phyloP scores from a whole-genome alignment of 176 grass and related monocot species.

The Saccharum officinarum region DNA sequence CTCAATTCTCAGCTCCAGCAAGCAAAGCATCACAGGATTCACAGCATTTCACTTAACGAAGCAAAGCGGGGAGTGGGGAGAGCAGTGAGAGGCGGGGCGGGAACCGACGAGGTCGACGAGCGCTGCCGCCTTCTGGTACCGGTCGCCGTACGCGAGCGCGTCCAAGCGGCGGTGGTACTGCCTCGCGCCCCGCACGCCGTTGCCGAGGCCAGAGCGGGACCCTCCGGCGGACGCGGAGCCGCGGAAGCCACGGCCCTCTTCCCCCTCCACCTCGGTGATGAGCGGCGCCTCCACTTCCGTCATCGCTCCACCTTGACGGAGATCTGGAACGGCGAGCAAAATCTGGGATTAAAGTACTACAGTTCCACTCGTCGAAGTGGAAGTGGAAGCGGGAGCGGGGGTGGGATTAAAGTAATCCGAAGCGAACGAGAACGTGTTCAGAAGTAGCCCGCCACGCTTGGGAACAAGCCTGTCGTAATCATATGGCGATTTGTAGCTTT shows the following conservation, averaged over 20 bases:
- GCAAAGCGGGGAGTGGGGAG: neutral
- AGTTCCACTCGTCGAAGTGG: neutral
- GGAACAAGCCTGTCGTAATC: slow-evolving; percentile 12
- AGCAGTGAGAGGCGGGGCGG: neutral
- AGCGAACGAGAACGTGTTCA: neutral
- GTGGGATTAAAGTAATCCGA: slow-evolving; percentile 5
- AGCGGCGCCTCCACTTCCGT: slow-evolving; percentile 53
- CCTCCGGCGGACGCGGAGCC: slow-evolving; percentile 11
- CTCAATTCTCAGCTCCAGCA: neutral
- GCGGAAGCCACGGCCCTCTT: neutral
- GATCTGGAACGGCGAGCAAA: slow-evolving; percentile 31
- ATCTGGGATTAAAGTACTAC: neutral
- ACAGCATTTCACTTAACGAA: neutral
- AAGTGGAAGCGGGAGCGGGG: neutral
- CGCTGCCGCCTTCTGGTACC: slow-evolving; percentile 96
- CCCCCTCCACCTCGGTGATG: slow-evolving; percentile 51
- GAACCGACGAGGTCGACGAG: slow-evolving; percentile 89
- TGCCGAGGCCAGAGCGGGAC: neutral
- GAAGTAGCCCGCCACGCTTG: slow-evolving; percentile 14
- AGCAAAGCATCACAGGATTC: neutral
- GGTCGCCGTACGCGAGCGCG: slow-evolving; percentile 79
- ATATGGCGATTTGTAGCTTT: neutral
- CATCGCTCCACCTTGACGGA: slow-evolving; percentile 13
- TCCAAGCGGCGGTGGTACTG: slow-evolving; percentile 52
- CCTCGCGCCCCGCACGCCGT: slow-evolving; percentile 34